Evolutionary conservation across 768 basidiomycete genomes (phyloP).

Genomic region (Hericium erinaceus): DNA sequence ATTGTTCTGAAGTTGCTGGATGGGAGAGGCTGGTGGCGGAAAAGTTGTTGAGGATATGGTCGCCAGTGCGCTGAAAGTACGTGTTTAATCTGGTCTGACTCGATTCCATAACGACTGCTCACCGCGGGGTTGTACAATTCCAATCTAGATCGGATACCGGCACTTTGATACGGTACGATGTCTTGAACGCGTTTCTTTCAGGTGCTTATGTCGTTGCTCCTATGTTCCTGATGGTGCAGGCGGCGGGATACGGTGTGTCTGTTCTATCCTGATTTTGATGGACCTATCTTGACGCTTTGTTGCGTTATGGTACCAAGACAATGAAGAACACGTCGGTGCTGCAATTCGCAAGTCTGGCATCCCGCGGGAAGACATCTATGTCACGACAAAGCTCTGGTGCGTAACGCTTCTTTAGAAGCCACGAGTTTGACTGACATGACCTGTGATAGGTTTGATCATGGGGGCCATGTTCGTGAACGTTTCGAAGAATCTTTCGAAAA

Average conservation of each 20-base stretch:
- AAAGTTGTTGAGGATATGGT: neutral
- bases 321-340: slow-evolving; percentile 36
- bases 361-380: slow-evolving; percentile 34
- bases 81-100: neutral
- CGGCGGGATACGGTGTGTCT: neutral
- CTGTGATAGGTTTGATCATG: slow-evolving; percentile 14
- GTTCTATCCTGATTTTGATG: too few relatives aligned
- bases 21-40: neutral
- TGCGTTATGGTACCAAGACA: slow-evolving; percentile 17
- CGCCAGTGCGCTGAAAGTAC: neutral
- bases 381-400: slow-evolving; percentile 42
- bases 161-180: slow-evolving; percentile 3
- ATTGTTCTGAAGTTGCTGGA: neutral
- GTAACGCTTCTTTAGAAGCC: neutral
- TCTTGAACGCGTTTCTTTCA: neutral
- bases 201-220: neutral
- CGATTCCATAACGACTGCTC: neutral
- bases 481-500: slow-evolving; percentile 22
- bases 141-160: neutral
- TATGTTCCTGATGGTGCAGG: neutral
- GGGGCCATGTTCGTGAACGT: slow-evolving; percentile 18
- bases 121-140: neutral
- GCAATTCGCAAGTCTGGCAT: slow-evolving; percentile 37
- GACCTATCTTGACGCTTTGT: neutral
- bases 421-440: neutral